Evolutionary conservation across 163 green algal species (phyloP).

Genomic region (Chlamydomonas reinhardtii): DNA sequence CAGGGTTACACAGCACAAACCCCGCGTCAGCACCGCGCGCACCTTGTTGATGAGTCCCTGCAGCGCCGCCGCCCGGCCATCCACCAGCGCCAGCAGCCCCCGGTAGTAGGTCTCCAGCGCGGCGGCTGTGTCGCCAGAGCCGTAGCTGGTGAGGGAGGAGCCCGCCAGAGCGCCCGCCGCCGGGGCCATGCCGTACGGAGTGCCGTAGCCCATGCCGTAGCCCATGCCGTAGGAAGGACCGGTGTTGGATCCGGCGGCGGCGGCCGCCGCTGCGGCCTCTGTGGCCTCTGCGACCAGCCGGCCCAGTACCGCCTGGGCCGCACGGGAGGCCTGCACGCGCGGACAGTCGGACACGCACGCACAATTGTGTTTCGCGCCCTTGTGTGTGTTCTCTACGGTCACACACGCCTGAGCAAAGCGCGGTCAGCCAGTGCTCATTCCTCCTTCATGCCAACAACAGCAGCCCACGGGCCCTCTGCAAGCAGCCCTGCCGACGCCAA

Average conservation of each 20-base stretch:
- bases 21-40: no score
- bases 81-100: conserved; percentile 28
- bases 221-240: background rate
- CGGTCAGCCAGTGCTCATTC: no score
- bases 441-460: no score
- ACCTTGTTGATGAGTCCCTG: conserved; percentile 18
- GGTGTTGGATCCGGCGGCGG: background rate
- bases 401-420: no score
- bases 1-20: no score
- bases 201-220: conserved; percentile 27
- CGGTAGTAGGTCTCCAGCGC: conserved; percentile 27
- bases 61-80: background rate
- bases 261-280: conserved; percentile 13
- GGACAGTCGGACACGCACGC: no score
- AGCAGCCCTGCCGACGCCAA: no score
- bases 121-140: background rate
- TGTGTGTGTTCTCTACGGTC: no score
- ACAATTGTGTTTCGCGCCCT: no score
- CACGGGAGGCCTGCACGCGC: background rate
- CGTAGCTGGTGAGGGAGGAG: background rate
- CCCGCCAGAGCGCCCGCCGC: background rate
- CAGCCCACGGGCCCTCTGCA: no score
- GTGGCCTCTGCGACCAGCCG: conserved; percentile 28
- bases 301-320: conserved; percentile 3
- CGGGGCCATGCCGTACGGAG: conserved; percentile 38